Conservation (phyloP, 371 early-diverging fungal species). For the Mucor lusitanicus region DNA sequence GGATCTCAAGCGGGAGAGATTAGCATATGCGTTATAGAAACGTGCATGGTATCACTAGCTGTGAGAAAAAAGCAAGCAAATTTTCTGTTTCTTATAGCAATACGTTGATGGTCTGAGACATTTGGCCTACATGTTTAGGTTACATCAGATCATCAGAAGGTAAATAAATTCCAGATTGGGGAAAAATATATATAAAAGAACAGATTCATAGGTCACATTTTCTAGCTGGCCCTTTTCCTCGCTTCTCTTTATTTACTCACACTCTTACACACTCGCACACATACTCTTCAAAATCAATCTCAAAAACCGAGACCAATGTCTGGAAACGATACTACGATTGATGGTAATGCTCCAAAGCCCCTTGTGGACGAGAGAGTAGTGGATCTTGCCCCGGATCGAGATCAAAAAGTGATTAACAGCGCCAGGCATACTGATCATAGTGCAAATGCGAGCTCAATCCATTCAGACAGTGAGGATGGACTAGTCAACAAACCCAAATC, state of each 20-base stretch:
- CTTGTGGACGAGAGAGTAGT: neutral
- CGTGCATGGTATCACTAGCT: neutral
- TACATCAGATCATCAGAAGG: neutral
- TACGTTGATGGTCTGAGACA: neutral
- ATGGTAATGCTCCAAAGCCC: neutral
- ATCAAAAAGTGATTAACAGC: neutral
- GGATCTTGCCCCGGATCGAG: neutral
- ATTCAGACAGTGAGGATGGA: neutral
- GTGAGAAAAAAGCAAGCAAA: neutral
- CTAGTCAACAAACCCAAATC: constrained; percentile 1
- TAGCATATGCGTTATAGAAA: neutral
- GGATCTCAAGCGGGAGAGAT: neutral
- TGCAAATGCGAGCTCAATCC: neutral
- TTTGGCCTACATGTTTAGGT: neutral
- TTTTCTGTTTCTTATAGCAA: neutral
- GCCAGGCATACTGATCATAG: neutral
- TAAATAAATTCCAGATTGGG: neutral
- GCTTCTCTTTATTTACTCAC: neutral
- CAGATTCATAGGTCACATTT: neutral
- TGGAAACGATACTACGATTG: neutral
- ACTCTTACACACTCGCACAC: neutral
- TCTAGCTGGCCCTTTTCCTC: neutral
- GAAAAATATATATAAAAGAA: neutral
- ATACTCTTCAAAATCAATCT: neutral
- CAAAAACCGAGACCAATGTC: neutral